Percentiles rank a stretch among this genome's conserved stretches.
Evolutionary conservation across 495 filamentous ascomycete genomes (phyloP).

Genomic region (Aspergillus affinis): DNA sequence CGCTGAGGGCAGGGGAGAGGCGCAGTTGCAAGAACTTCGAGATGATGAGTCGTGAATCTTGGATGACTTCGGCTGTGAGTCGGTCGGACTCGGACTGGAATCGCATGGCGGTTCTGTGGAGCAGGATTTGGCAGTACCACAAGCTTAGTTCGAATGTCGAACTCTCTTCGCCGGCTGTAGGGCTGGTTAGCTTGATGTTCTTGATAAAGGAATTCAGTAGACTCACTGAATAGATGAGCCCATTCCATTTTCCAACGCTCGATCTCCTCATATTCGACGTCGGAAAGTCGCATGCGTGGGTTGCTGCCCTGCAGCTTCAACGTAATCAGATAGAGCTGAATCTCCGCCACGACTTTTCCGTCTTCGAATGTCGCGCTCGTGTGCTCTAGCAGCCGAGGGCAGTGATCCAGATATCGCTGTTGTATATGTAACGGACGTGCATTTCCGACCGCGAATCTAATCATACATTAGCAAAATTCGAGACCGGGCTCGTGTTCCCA

Average conservation of each 20-base stretch:
- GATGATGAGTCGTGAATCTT: conserved; percentile 37
- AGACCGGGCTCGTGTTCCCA: background rate
- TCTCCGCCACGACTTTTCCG: conserved; percentile 38
- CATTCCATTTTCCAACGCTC: conserved; percentile 43
- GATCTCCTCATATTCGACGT: conserved; percentile 38
- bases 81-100: conserved; percentile 31
- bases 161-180: conserved; percentile 29
- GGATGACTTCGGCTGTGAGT: conserved; percentile 31
- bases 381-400: conserved; percentile 36
- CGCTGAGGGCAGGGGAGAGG: conserved; percentile 29
- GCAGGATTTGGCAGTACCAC: conserved; percentile 42
- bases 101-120: conserved; percentile 34
- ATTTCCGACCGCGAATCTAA: conserved; percentile 38
- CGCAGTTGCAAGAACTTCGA: conserved; percentile 36
- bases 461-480: conserved; percentile 3
- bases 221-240: conserved; percentile 38
- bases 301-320: conserved; percentile 28
- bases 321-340: conserved; percentile 37
- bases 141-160: conserved; percentile 38
- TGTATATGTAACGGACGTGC: conserved; percentile 38
- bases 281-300: conserved; percentile 32
- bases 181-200: conserved; percentile 8
- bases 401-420: conserved; percentile 36
- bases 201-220: background rate
- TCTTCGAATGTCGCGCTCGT: conserved; percentile 36